Evolutionary conservation across 179 eudicot genomes (phyloP).

Genomic region (Spergularia azorica): DNA sequence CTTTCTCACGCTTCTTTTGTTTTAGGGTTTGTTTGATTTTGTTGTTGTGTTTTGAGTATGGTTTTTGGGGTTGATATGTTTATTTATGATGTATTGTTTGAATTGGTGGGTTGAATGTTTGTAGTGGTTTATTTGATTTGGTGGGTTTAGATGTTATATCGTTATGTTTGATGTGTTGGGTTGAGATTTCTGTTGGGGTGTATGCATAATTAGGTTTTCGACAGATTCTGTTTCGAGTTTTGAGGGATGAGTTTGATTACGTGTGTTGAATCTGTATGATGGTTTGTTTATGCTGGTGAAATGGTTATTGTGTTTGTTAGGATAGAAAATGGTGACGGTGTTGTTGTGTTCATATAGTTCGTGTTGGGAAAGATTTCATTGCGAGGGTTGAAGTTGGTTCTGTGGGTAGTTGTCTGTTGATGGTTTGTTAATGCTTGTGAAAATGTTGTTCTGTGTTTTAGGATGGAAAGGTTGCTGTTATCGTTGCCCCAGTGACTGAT

Average conservation of each 20-base stretch:
- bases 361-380: too few species aligned
- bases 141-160: background rate
- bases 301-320: background rate
- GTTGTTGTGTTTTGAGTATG: background rate
- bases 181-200: too few species aligned
- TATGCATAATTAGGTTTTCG: too few species aligned
- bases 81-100: background rate
- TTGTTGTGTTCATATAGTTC: too few species aligned
- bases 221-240: too few species aligned
- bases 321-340: too few species aligned
- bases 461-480: conserved; percentile 56
- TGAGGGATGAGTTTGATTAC: too few species aligned
- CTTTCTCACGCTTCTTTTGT: background rate
- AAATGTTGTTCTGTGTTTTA: background rate
- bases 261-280: too few species aligned
- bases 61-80: background rate
- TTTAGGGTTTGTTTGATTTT: background rate
- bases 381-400: too few species aligned
- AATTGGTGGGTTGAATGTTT: background rate
- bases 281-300: background rate
- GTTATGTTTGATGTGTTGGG: too few species aligned
- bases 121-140: background rate
- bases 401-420: too few species aligned
- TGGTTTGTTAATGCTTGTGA: background rate
- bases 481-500: conserved; percentile 59